These are phyloP conservation scores for Neodidymelliopsis sp. DNA, from an alignment of 2,329 filamentous ascomycete genomes.

Conservation along the genomic window DNA sequence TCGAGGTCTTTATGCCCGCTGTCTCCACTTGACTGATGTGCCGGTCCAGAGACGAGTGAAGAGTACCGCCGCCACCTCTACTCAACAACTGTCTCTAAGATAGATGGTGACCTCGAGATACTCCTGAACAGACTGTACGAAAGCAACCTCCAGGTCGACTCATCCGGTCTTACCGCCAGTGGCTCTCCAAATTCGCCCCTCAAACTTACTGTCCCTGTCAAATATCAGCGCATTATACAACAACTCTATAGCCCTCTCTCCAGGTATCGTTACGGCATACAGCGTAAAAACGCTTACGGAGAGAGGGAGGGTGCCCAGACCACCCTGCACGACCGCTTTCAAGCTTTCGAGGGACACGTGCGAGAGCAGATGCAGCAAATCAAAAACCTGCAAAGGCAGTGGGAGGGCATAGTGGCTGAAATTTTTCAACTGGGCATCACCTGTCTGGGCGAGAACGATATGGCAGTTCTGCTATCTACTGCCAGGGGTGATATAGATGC, in stretches of 20 bases:
- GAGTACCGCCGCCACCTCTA: conserved; percentile 39
- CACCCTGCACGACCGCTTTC: conserved; percentile 31
- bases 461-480: conserved; percentile 29
- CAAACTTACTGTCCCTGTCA: conserved; percentile 26
- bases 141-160: conserved; percentile 22
- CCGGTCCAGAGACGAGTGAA: conserved; percentile 32
- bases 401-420: conserved; percentile 39
- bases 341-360: conserved; percentile 30
- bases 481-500: not conserved
- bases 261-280: conserved; percentile 20
- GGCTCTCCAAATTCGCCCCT: conserved; percentile 15
- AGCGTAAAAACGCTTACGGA: conserved; percentile 18
- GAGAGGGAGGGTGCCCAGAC: conserved; percentile 13
- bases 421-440: conserved; percentile 38
- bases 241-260: conserved; percentile 33
- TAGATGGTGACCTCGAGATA: conserved; percentile 30
- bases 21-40: conserved; percentile 13
- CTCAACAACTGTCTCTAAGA: conserved; percentile 20
- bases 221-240: conserved; percentile 26
- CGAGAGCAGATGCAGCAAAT: conserved; percentile 29
- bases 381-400: conserved; percentile 30
- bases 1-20: no score
- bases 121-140: conserved; percentile 22
- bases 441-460: conserved; percentile 32
- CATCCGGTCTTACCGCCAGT: conserved; percentile 10